These are phyloP conservation scores for Ceratonia siliqua DNA, from an alignment of 306 rosid species.

Conservation along the genomic window DNA sequence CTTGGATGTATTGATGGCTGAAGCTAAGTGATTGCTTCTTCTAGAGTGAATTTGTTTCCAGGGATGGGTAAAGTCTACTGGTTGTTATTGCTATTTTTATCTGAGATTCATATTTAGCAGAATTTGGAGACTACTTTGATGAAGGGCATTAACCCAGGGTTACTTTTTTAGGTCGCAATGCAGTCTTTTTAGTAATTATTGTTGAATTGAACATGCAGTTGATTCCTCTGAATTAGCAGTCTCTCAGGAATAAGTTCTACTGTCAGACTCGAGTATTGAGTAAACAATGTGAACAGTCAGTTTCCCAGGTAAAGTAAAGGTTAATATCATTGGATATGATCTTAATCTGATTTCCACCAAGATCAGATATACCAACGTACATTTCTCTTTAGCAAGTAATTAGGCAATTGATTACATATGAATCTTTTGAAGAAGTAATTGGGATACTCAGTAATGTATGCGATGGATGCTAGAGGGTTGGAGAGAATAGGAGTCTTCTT, in stretches of 20 bases:
- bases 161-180: slow-evolving; percentile 11
- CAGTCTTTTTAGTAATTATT: slow-evolving; percentile 12
- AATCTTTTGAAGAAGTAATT: slow-evolving; percentile 15
- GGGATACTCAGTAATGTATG: neutral
- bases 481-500: slow-evolving; percentile 5
- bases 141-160: slow-evolving; percentile 17
- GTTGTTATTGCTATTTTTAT: slow-evolving; percentile 7
- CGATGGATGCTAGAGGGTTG: neutral
- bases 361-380: neutral
- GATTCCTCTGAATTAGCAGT: slow-evolving; percentile 10
- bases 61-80: slow-evolving; percentile 7
- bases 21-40: slow-evolving; percentile 25
- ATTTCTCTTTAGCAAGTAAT: neutral
- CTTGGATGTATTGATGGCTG: slow-evolving; percentile 25
- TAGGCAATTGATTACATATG: neutral
- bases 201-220: slow-evolving; percentile 16
- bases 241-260: slow-evolving; percentile 28
- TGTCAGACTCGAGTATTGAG: neutral
- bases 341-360: neutral
- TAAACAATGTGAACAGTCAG: slow-evolving; percentile 12
- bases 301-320: slow-evolving; percentile 17
- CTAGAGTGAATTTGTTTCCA: slow-evolving; percentile 32
- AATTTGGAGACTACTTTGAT: slow-evolving; percentile 15
- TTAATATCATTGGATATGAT: neutral
- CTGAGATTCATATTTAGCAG: slow-evolving; percentile 16